These are phyloP conservation scores for Nadsonia commutata DNA, from an alignment of 1,139 yeast species.

Conservation along the genomic window DNA sequence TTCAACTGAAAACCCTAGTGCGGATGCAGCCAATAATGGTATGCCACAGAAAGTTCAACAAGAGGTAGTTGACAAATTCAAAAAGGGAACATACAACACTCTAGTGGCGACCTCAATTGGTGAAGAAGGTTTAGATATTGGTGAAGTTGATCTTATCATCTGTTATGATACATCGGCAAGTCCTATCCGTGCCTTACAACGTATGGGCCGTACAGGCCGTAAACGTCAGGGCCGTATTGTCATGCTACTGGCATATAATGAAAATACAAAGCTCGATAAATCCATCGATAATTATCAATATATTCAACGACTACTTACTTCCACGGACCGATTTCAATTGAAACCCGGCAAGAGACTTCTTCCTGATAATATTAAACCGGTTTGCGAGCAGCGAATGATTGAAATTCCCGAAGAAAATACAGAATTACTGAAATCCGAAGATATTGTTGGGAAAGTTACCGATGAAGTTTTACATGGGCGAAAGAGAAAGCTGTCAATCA, in stretches of 20 bases:
- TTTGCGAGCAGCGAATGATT: slow-evolving; percentile 39
- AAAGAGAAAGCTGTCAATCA: slow-evolving; percentile 11
- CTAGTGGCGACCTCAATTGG: slow-evolving; percentile 95
- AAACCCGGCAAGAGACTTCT: slow-evolving; percentile 43
- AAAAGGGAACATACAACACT: slow-evolving; percentile 54
- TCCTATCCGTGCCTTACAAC: slow-evolving; percentile 83
- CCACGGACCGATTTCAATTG: slow-evolving; percentile 20
- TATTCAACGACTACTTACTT: slow-evolving; percentile 48
- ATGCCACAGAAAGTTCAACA: slow-evolving; percentile 31
- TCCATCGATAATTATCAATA: slow-evolving; percentile 76
- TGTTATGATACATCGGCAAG: slow-evolving; percentile 89
- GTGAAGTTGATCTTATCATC: slow-evolving; percentile 87
- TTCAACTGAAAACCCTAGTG: slow-evolving; percentile 7
- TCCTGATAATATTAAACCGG: slow-evolving; percentile 42
- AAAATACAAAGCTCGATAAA: slow-evolving; percentile 61
- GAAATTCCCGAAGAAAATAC: slow-evolving; percentile 58
- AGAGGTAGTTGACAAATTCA: slow-evolving; percentile 58
- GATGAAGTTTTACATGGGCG: slow-evolving; percentile 37
- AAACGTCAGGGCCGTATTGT: slow-evolving; percentile 76
- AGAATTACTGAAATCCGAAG: slow-evolving; percentile 39
- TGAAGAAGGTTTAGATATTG: slow-evolving; percentile 96
- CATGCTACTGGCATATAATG: slow-evolving; percentile 66
- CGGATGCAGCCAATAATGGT: slow-evolving; percentile 13
- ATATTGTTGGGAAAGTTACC: slow-evolving; percentile 55
- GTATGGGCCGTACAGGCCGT: slow-evolving; percentile 98